phyloP scores from a whole-genome alignment of 169 alveolate species.

The Plasmodium vinckei region DNA sequence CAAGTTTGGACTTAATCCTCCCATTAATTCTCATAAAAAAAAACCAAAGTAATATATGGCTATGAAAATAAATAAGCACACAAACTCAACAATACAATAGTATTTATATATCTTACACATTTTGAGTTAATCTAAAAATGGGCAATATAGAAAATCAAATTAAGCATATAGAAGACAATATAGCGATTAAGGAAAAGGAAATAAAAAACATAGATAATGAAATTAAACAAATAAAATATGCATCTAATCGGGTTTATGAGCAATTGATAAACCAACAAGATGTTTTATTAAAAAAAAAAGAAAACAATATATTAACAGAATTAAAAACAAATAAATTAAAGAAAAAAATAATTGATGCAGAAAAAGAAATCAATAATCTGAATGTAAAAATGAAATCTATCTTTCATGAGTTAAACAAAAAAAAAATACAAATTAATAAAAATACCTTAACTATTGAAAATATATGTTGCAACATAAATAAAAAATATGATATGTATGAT shows the following conservation, averaged over 20 bases:
- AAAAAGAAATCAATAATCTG: constrained; percentile 19
- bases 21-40: no score
- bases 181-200: constrained; percentile 35
- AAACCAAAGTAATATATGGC: no score
- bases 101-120: no score
- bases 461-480: constrained; percentile 12
- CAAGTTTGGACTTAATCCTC: no score
- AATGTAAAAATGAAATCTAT: constrained; percentile 12
- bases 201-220: constrained; percentile 33
- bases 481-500: constrained; percentile 6
- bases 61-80: no score
- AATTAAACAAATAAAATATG: constrained; percentile 37
- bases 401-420: constrained; percentile 23
- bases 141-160: constrained; percentile 52
- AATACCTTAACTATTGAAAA: constrained; percentile 27
- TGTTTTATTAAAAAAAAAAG: constrained; percentile 27
- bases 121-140: constrained; percentile 3
- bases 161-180: constrained; percentile 60
- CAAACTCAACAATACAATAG: no score
- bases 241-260: constrained; percentile 38
- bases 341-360: constrained; percentile 25
- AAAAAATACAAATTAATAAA: constrained; percentile 32
- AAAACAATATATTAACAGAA: constrained; percentile 42
- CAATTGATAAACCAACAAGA: constrained; percentile 68
- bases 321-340: constrained; percentile 48